Percentiles rank a stretch among this genome's conserved stretches.
These are phyloP conservation scores for Cyberlindnera japonica DNA, from an alignment of 805 yeast species.

Conservation along the genomic window DNA sequence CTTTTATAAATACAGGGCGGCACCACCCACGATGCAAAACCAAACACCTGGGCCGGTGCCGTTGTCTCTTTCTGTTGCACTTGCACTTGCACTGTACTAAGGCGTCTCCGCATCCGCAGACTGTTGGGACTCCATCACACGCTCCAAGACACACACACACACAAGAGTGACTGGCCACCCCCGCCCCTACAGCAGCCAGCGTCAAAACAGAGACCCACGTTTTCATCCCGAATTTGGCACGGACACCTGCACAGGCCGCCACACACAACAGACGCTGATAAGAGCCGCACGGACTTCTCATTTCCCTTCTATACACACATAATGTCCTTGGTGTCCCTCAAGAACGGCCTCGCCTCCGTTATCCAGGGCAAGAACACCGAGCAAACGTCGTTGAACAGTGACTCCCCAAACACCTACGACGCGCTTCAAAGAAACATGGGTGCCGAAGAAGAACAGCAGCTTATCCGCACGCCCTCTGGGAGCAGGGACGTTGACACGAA, in stretches of 20 bases:
- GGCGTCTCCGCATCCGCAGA: too few species aligned
- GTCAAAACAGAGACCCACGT: constrained; percentile 4
- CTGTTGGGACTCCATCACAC: too few species aligned
- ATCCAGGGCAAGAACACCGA: constrained; percentile 7
- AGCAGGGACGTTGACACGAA: constrained; percentile 7
- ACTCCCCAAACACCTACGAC: constrained; percentile 13
- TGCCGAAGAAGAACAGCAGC: constrained; percentile 6
- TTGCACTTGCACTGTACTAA: too few species aligned
- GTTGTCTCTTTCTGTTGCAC: too few species aligned
- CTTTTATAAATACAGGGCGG: constrained; percentile 6
- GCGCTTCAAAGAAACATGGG: constrained; percentile 18
- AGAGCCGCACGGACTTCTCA: constrained; percentile 2
- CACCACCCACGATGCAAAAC: neutral
- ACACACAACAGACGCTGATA: neutral
- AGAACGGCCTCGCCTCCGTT: constrained; percentile 24
- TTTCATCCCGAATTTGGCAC: constrained; percentile 1
- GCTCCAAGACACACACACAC: too few species aligned
- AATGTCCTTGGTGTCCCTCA: constrained; percentile 27
- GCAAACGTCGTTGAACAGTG: constrained; percentile 15
- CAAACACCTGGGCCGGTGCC: too few species aligned
- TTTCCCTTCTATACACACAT: neutral
- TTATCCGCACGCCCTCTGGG: neutral
- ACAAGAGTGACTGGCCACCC: too few species aligned
- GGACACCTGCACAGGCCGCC: neutral
- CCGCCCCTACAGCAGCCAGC: neutral